Conservation (phyloP, 257 asterid species). For the Solanum corneliomulleri region DNA sequence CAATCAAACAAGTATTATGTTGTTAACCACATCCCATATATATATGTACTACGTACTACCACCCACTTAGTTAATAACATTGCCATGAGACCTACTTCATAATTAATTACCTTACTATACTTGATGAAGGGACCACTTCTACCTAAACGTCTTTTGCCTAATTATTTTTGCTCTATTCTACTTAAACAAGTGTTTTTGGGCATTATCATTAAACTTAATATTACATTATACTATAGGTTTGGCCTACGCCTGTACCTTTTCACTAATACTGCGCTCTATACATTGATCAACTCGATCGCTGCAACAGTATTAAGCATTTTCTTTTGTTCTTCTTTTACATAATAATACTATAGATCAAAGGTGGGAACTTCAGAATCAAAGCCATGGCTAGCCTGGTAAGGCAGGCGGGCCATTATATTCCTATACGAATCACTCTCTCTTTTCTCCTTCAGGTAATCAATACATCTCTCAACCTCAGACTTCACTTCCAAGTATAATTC, state of each 20-base stretch:
- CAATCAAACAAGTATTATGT: neutral
- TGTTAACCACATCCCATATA: neutral
- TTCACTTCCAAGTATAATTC: constrained; percentile 67
- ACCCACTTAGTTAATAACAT: neutral
- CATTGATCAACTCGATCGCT: neutral
- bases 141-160: neutral
- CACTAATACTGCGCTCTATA: neutral
- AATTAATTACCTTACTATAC: neutral
- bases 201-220: neutral
- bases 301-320: neutral
- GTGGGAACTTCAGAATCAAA: constrained; percentile 67
- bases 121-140: neutral
- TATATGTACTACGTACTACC: neutral
- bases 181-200: neutral
- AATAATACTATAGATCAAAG: constrained; percentile 22
- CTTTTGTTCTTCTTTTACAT: neutral
- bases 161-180: neutral
- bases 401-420: constrained; percentile 41
- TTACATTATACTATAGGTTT: no score
- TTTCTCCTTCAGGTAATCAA: constrained; percentile 52
- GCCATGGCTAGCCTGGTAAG: constrained; percentile 60
- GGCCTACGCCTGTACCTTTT: neutral
- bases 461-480: constrained; percentile 51
- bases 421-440: constrained; percentile 66
- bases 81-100: neutral